Evolutionary conservation across 306 rosid genomes (phyloP).

Genomic region (Citrullus amarus): DNA sequence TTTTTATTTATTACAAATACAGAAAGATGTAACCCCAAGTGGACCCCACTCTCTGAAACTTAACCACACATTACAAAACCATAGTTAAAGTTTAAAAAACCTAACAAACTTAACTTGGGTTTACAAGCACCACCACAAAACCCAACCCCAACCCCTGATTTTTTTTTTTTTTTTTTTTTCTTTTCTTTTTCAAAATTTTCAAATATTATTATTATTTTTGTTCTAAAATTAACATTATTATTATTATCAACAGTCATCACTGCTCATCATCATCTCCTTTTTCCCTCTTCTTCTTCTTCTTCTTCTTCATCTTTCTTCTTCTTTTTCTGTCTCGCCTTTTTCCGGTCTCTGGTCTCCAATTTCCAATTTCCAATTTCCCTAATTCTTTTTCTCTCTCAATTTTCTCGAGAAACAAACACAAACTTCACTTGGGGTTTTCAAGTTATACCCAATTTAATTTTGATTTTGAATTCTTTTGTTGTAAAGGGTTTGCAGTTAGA

Average conservation of each 20-base stretch:
- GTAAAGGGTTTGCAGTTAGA: neutral
- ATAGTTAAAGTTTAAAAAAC: slow-evolving; percentile 42
- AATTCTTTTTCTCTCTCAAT: neutral
- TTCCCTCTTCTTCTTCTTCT: neutral
- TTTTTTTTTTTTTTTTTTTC: neutral
- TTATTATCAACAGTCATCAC: slow-evolving; percentile 70
- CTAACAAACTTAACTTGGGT: slow-evolving; percentile 18
- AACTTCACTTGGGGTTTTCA: neutral
- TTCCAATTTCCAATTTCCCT: neutral
- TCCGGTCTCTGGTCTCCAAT: neutral
- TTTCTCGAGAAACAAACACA: neutral
- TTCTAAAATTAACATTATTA: neutral
- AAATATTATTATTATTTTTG: neutral
- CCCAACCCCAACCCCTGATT: slow-evolving; percentile 13
- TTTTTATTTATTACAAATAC: slow-evolving; percentile 52
- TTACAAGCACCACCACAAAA: slow-evolving; percentile 82
- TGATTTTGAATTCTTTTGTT: neutral
- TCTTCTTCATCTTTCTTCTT: neutral
- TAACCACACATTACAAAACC: slow-evolving; percentile 61
- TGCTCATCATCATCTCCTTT: slow-evolving; percentile 33
- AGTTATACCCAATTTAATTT: neutral
- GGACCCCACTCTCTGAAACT: slow-evolving; percentile 35
- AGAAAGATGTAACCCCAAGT: slow-evolving; percentile 39
- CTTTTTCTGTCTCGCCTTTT: neutral
- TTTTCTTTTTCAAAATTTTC: neutral